Base-by-base conservation (phyloP, 768 basidiomycete genomes). In the Boletus fagicola region DNA sequence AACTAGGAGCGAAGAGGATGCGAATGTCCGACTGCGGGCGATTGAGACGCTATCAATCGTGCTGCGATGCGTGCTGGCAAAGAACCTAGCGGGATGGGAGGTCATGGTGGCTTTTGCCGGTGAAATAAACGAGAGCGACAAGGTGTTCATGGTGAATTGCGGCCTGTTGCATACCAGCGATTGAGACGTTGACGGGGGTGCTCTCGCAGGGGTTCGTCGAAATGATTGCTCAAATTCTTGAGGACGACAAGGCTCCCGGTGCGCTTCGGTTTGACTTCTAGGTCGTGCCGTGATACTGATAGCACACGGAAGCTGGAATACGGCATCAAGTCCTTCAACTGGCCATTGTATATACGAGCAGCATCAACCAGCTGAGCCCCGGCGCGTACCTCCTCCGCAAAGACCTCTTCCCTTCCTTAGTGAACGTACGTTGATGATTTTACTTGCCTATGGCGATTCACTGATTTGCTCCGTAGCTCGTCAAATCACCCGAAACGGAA, bases 81-180 rank as follows among this genome's bases (percentile, higher is more conserved):
- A 88, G 71, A 80, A 81, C 53, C 67, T 83, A 1, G 77, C 82
- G 4, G 87, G 88, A 31, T 88, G 84, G 85, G 87, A 89, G 64
- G 78, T 83, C 8, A 89, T 89, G 86, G 82, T 87, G 40, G 67
- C 86, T 24, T 78, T 88, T 44, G 85, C 84, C 2, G 84, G 84
- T 15, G 81, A 80, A 43, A 83, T 86, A 5, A 74, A 70, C 12
- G 74, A 80, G 51, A 86, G 85, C 51, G 87, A 88, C 65, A 61
- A 57, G 18, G 74, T 83, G 12, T 88, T 89, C 68, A 81, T 77
- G 72, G 86, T 77, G 49, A 51, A 64, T 51, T 31, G 16, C 15
- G 11, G 16, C 30, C 36, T 2, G 5, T 7, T 38, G 24, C 48
- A 22, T 47, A 9, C 15, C 4, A 5, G 42, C 3, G 22, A 33